Percentiles rank a stretch among this genome's conserved stretches.
Conservation (phyloP, 768 basidiomycete species). For the Clathrus columnatus region DNA sequence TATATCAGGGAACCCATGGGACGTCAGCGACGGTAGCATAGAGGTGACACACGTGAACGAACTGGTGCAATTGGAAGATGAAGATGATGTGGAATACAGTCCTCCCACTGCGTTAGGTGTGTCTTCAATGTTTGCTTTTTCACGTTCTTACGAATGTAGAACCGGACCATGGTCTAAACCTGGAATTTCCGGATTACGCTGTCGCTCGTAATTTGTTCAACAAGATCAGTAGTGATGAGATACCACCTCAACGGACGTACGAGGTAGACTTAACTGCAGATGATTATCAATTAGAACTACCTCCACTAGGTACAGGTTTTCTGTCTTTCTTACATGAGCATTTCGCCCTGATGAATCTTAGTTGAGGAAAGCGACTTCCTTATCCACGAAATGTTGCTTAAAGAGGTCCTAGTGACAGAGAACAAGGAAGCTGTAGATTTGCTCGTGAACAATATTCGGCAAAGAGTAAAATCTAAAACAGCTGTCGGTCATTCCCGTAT, state of each 20-base stretch:
- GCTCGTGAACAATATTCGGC: neutral
- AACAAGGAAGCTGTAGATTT: neutral
- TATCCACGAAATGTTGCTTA: neutral
- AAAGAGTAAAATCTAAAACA: neutral
- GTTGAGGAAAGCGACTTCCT: neutral
- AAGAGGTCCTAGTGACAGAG: neutral
- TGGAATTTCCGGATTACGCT: conserved; percentile 41
- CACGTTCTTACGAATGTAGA: neutral
- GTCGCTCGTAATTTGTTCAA: neutral
- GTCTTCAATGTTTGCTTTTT: conserved; percentile 15
- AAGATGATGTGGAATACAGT: conserved; percentile 48
- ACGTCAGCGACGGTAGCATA: conserved; percentile 52
- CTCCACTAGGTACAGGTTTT: neutral
- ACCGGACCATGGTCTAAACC: conserved; percentile 37
- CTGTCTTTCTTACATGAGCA: neutral
- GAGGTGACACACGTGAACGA: conserved; percentile 20
- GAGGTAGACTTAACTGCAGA: too few relatives aligned
- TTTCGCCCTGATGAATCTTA: neutral
- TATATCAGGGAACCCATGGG: conserved; percentile 64
- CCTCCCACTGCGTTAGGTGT: conserved; percentile 42
- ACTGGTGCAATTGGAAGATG: conserved; percentile 24
- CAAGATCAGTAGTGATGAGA: neutral
- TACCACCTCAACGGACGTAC: too few relatives aligned
- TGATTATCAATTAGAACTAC: too few relatives aligned
- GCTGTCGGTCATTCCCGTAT: neutral